Evolutionary conservation across 768 basidiomycete genomes (phyloP), one percentile per base, ranked within the genome.

Genomic region (Tremella mesenterica): DNA sequence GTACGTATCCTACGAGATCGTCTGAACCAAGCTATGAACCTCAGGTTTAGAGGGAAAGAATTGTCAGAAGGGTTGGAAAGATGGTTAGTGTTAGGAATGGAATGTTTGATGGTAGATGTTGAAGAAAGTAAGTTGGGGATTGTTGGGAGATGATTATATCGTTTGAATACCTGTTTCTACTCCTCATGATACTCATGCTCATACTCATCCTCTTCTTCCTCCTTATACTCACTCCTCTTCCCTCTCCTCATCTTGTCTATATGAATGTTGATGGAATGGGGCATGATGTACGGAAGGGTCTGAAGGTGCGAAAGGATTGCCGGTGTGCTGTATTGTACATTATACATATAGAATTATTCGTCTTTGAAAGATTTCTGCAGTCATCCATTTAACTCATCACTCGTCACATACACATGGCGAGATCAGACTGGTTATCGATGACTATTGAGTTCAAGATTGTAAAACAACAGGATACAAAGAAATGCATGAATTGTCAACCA

Each of bases 1-100:
- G 77, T 96, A 61, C 91, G 92, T 70, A 70, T 80, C 52, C 77
- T 97, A 29, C 83, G 91, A 21, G 76, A 75, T 20, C 82, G 84
- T 48, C 73, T 93, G 44, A 74, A 72, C 16, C 69, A 68, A 3
- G 76, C 84, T 27, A 75, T 92, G 59, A 54, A 60, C 1, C 77
- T 79, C 18, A 83, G 84, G 58, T 82, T 87, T 67, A 80, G 83
- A 41, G 80, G 80, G 5, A 83, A 81, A 60, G 68, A 78, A 2
- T 73, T 88, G 54, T 77, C 76, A 0, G 78, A 79, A 52, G 75
- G 78, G 4, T 87, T 88, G 58, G 64, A 77, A 27, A 68, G 74
- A 30, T 93, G 90, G 90, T 84, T 83, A 64, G 83, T 85, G 28
- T 65, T 86, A 7, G 85, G 83, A 0, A 72, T 86, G 69, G 73